Conservation (phyloP, 139 green algal genomes). For the Chlamydomonas schloesseri region DNA sequence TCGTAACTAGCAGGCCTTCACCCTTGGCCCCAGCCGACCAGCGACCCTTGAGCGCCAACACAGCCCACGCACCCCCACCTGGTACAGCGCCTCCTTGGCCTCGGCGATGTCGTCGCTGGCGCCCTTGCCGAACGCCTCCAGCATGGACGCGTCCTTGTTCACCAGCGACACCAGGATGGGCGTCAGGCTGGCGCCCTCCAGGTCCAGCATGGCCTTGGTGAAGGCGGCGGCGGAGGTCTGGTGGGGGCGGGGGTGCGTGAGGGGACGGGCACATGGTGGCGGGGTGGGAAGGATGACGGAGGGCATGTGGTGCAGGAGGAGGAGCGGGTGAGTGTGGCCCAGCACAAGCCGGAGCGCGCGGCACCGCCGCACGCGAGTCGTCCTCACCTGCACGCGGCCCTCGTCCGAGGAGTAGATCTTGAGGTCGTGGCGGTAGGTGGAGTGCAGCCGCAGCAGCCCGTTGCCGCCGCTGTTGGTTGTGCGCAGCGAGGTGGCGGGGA, state of each 20-base stretch:
- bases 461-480: conserved; percentile 38
- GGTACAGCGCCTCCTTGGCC: conserved; percentile 84
- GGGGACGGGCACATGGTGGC: too few relatives aligned
- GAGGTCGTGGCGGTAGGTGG: conserved; percentile 98
- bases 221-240: conserved; percentile 87
- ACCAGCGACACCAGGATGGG: conserved; percentile 86
- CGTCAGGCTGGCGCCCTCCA: conserved; percentile 92
- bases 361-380: too few relatives aligned
- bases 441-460: conserved; percentile 96
- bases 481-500: neutral
- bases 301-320: too few relatives aligned
- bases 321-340: too few relatives aligned
- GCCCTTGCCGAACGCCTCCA: conserved; percentile 94
- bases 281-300: too few relatives aligned
- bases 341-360: too few relatives aligned
- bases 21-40: too few relatives aligned
- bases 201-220: conserved; percentile 94
- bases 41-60: too few relatives aligned
- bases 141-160: conserved; percentile 94
- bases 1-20: too few relatives aligned
- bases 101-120: conserved; percentile 84
- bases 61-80: too few relatives aligned
- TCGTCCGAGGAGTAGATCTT: conserved; percentile 99
- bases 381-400: conserved; percentile 88
- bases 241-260: neutral